Conservation (phyloP, 331 rosid species). For the Malus hybrid region DNA sequence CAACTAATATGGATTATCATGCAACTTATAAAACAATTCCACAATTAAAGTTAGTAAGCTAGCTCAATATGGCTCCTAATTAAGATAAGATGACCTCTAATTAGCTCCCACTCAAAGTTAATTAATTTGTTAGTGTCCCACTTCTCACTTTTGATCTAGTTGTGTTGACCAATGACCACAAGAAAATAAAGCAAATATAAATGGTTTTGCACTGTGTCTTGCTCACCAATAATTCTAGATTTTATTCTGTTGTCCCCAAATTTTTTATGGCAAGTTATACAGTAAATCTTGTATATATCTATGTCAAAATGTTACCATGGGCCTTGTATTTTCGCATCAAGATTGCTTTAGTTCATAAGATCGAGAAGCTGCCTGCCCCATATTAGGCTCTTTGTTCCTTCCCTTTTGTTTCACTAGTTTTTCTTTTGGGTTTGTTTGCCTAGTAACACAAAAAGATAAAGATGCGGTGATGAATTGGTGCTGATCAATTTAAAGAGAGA, state of each 20-base stretch:
- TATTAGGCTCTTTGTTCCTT: conserved; percentile 3
- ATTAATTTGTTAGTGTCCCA: not conserved
- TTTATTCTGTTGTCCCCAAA: conserved; percentile 1
- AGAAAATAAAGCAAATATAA: not conserved
- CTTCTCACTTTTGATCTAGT: conserved; percentile 3
- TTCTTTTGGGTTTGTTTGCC: not conserved
- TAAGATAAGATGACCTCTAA: not conserved
- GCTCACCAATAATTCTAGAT: conserved; percentile 11
- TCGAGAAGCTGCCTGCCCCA: conserved; percentile 5
- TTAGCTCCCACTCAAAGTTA: not conserved
- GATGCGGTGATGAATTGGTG: too few relatives aligned
- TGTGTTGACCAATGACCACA: conserved; percentile 6
- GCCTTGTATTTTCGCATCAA: conserved; percentile 6
- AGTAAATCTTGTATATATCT: not conserved
- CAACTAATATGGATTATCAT: not conserved
- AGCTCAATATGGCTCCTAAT: not conserved
- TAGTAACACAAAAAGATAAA: not conserved
- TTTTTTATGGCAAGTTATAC: conserved; percentile 6
- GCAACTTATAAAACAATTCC: not conserved
- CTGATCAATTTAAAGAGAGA: too few relatives aligned
- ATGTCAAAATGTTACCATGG: conserved; percentile 10
- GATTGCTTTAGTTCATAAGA: conserved; percentile 12
- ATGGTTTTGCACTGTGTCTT: not conserved
- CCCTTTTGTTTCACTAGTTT: not conserved
- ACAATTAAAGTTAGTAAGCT: not conserved